Percentiles rank a stretch among this genome's conserved stretches.
phyloP scores from a whole-genome alignment of 192 early-diverging fungal genomes.

The Lunasporangiospora selenospora region DNA sequence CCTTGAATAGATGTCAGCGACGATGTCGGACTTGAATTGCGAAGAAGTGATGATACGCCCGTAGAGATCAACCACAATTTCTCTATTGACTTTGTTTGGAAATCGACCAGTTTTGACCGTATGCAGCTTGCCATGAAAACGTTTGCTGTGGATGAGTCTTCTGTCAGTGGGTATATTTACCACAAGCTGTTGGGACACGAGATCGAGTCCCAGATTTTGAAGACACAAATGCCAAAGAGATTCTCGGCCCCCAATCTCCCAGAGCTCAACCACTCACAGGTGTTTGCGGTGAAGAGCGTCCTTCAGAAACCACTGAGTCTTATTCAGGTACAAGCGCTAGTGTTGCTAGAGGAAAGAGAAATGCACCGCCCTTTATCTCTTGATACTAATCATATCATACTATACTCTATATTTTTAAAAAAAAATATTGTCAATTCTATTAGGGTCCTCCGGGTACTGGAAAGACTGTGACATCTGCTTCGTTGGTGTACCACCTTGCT shows the following conservation, averaged over 20 bases:
- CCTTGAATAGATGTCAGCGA: slow-evolving; percentile 86
- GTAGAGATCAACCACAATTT: slow-evolving; percentile 88
- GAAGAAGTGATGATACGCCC: slow-evolving; percentile 70
- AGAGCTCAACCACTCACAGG: slow-evolving; percentile 97
- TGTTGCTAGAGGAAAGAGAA: too few relatives aligned
- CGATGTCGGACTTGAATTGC: slow-evolving; percentile 95
- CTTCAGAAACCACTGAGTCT: slow-evolving; percentile 92
- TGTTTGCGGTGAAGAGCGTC: slow-evolving; percentile 91
- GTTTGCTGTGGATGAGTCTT: slow-evolving; percentile 95
- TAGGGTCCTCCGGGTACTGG: slow-evolving; percentile 94
- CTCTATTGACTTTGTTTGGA: slow-evolving; percentile 98
- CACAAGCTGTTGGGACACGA: slow-evolving; percentile 95
- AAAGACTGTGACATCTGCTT: slow-evolving; percentile 98
- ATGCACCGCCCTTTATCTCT: too few relatives aligned
- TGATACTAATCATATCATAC: background rate
- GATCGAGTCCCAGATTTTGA: slow-evolving; percentile 85
- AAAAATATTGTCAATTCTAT: background rate
- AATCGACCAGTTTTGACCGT: slow-evolving; percentile 94
- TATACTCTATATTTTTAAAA: background rate
- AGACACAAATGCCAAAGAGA: slow-evolving; percentile 82
- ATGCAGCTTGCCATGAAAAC: slow-evolving; percentile 97
- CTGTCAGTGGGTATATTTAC: slow-evolving; percentile 95
- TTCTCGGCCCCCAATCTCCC: slow-evolving; percentile 94
- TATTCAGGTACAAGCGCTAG: slow-evolving; percentile 74
- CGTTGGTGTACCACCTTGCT: slow-evolving; percentile 96